Percentiles rank a stretch among this genome's conserved stretches.
These are phyloP conservation scores for Cryptosporidium tyzzeri DNA, from an alignment of 169 alveolate genomes.

Conservation along the genomic window DNA sequence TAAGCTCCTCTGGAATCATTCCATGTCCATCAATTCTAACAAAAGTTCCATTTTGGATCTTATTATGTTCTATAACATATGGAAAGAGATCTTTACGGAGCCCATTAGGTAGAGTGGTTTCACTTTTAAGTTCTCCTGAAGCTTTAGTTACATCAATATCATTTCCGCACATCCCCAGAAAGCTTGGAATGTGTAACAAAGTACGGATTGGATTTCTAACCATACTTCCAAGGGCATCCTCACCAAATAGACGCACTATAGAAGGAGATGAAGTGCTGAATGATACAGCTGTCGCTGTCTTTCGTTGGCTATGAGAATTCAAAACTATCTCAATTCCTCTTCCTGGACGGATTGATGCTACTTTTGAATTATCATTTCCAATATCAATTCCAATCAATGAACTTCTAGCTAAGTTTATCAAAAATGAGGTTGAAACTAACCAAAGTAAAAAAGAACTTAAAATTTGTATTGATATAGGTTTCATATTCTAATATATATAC, in stretches of 20 bases:
- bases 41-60: slow-evolving; percentile 20
- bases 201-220: slow-evolving; percentile 80
- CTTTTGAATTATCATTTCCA: slow-evolving; percentile 83
- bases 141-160: not conserved
- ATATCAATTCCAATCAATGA: slow-evolving; percentile 83
- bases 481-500: not conserved
- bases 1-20: slow-evolving; percentile 75
- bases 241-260: slow-evolving; percentile 79
- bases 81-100: slow-evolving; percentile 64
- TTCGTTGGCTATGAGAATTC: slow-evolving; percentile 81
- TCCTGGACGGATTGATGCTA: slow-evolving; percentile 84
- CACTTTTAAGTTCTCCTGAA: slow-evolving; percentile 78
- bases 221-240: slow-evolving; percentile 79
- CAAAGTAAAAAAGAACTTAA: not conserved
- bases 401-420: not conserved
- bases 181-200: slow-evolving; percentile 75
- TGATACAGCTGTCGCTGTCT: slow-evolving; percentile 80
- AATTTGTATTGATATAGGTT: not conserved
- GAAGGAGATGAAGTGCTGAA: slow-evolving; percentile 76
- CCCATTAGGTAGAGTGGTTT: slow-evolving; percentile 16
- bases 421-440: not conserved
- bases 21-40: slow-evolving; percentile 52
- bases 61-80: slow-evolving; percentile 29
- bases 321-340: slow-evolving; percentile 83
- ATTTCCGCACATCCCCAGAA: slow-evolving; percentile 77